Evolutionary conservation across 2,329 filamentous ascomycete species (phyloP), one percentile per base, ranked within the genome.

Genomic region (Pseudogymnoascus sp.): DNA sequence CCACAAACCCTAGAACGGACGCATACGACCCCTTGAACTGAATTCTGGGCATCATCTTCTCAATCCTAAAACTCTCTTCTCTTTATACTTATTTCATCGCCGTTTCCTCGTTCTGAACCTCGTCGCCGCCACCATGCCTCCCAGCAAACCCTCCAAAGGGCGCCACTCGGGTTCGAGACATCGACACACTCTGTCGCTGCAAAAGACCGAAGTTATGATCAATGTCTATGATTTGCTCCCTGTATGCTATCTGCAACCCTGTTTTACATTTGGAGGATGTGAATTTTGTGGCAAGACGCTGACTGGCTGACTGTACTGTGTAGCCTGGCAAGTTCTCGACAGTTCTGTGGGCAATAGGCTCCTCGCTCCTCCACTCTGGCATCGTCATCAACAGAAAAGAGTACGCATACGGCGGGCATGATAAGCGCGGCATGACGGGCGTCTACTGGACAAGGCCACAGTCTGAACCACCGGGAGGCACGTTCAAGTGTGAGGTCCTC

Each of bases 331-430:
- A 85, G 68, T 74, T 94, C 39, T 87, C 90, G n/a, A 86, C 88
- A 0, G 69, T 91, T 11, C 81, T 95, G 31, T 95, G 91, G 91
- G 82, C 85, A 19, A 73, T 93, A 62, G 91, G 91, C 64, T 83
- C 87, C 52, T 90, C 87, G 4, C 84, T 95, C 35, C 82, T 94
- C 4, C 91, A 95, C 73, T 90, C 90, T 0, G 91, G 90, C 61
- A 88, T 95, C 61, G 89, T 92, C 41, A 90, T 94, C 74, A 87
- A 87, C 72, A 84, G 87, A 67, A 83, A 80, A 66, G 91, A 95
- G 78, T 95, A 94, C 72, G 91, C 91, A 21, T 95, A 91, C 70
- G 91, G 91, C 45, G 91, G 91, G 1, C 91, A 95, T 73, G 85
- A 90, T 71, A 83, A 83, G 68, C 83, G 78, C 59, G 83, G 83